Evolutionary conservation across 768 basidiomycete genomes (phyloP).

Genomic region (Daedaleopsis sinensis): DNA sequence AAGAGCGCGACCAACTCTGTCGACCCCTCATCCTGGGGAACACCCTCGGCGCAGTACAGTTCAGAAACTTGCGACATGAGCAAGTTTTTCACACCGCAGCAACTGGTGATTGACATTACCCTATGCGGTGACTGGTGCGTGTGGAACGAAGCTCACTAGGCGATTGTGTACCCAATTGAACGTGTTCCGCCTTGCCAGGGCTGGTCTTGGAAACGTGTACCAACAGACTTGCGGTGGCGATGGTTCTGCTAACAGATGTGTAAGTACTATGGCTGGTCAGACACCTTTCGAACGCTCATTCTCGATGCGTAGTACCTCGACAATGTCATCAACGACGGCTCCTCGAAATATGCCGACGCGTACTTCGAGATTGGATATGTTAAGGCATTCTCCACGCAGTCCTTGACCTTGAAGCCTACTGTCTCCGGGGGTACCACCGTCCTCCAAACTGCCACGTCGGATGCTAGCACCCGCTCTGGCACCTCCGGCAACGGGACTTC

Average conservation of each 20-base stretch:
- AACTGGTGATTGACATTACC: slow-evolving; percentile 58
- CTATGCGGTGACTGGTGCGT: slow-evolving; percentile 55
- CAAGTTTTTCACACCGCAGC: slow-evolving; percentile 49
- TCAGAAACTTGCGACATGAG: slow-evolving; percentile 45
- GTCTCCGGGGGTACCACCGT: slow-evolving; percentile 9
- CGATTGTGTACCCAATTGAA: not conserved
- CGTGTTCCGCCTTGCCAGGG: slow-evolving; percentile 40
- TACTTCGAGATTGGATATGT: slow-evolving; percentile 67
- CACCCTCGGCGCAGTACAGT: slow-evolving; percentile 47
- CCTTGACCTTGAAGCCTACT: slow-evolving; percentile 4
- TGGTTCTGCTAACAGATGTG: slow-evolving; percentile 36
- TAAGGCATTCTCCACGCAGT: slow-evolving; percentile 45
- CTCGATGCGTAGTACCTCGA: slow-evolving; percentile 40
- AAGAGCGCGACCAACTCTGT: slow-evolving; percentile 36
- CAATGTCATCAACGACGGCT: slow-evolving; percentile 50
- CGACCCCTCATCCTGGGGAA: slow-evolving; percentile 45
- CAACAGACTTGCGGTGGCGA: slow-evolving; percentile 41
- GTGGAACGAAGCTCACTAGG: not conserved
- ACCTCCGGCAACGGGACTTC: not conserved
- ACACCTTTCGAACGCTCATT: not conserved
- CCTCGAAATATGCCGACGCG: slow-evolving; percentile 46
- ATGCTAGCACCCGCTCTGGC: not conserved
- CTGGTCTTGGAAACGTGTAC: slow-evolving; percentile 51
- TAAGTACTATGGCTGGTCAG: not conserved
- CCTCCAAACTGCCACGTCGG: slow-evolving; percentile 4